These are phyloP conservation scores for Cordyceps militaris DNA, from an alignment of 2,329 filamentous ascomycete genomes.

Conservation along the genomic window DNA sequence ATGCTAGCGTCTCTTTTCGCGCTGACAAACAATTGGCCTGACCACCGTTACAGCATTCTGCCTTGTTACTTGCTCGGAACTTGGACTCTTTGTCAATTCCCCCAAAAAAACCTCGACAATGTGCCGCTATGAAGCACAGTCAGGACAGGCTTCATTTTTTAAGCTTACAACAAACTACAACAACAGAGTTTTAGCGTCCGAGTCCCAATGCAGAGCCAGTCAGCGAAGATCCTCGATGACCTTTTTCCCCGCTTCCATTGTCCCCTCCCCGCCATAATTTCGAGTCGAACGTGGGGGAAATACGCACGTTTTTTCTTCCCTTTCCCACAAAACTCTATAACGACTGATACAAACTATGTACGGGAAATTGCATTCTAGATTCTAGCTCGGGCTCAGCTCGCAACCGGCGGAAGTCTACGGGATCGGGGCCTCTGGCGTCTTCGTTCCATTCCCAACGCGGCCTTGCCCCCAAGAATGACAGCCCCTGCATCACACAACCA, in stretches of 20 bases:
- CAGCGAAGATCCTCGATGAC: background rate
- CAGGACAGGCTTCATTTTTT: no score
- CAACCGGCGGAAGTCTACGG: background rate
- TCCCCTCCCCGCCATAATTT: background rate
- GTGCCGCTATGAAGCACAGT: no score
- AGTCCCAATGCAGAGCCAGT: background rate
- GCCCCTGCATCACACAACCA: background rate
- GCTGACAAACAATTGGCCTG: no score
- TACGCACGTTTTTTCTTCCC: background rate
- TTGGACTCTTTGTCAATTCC: no score
- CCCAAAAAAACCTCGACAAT: no score
- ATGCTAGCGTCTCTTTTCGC: no score
- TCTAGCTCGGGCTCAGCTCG: background rate
- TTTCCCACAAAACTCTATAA: background rate
- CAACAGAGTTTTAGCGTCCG: background rate
- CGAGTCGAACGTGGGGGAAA: background rate
- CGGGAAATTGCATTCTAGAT: no score
- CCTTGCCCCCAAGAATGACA: background rate
- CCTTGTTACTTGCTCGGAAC: no score
- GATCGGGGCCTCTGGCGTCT: background rate
- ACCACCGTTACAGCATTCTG: no score
- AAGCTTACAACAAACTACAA: conserved; percentile 9
- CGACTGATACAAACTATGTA: background rate
- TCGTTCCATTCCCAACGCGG: background rate
- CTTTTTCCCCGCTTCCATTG: background rate